A percentile compares a stretch with the other conserved stretches of the same genome.
Conservation (phyloP, 352 stramenopile species). For the Thraustochytrium striatum region DNA sequence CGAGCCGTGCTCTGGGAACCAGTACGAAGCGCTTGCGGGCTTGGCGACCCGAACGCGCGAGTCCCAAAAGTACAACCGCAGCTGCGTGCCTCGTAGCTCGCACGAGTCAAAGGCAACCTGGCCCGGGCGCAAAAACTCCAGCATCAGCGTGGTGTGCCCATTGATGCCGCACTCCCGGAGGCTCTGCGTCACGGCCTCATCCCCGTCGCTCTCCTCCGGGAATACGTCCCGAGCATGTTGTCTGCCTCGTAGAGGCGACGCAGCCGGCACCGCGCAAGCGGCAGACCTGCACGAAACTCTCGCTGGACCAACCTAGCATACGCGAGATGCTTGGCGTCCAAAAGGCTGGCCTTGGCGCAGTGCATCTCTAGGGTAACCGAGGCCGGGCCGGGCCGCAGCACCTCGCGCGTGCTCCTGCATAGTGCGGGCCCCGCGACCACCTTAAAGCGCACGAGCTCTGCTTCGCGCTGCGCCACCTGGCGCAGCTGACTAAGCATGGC, state of each 20-base stretch:
- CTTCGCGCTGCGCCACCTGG: not conserved
- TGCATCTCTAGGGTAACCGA: not conserved
- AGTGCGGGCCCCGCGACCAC: not conserved
- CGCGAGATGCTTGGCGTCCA: not conserved
- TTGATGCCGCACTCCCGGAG: not conserved
- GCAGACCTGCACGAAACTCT: not conserved
- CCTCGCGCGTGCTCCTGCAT: not conserved
- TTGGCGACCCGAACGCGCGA: not conserved
- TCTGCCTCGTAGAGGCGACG: not conserved
- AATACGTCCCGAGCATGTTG: not conserved
- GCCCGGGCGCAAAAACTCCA: slow-evolving; percentile 14
- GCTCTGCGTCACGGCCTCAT: too few species aligned
- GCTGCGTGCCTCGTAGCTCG: not conserved
- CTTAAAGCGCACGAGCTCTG: not conserved
- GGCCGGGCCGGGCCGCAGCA: not conserved
- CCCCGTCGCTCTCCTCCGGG: not conserved
- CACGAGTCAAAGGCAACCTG: not conserved
- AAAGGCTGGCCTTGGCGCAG: not conserved
- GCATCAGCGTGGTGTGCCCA: not conserved
- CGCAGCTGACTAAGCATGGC: not conserved
- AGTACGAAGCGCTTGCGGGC: not conserved
- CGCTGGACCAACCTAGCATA: not conserved
- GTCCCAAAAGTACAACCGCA: not conserved
- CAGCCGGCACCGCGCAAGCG: slow-evolving; percentile 17
- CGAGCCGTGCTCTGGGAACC: too few species aligned